A percentile compares a stretch with the other conserved stretches of the same genome.
phyloP scores from a whole-genome alignment of 2,329 filamentous ascomycete species.

The Esteya vermicola region DNA sequence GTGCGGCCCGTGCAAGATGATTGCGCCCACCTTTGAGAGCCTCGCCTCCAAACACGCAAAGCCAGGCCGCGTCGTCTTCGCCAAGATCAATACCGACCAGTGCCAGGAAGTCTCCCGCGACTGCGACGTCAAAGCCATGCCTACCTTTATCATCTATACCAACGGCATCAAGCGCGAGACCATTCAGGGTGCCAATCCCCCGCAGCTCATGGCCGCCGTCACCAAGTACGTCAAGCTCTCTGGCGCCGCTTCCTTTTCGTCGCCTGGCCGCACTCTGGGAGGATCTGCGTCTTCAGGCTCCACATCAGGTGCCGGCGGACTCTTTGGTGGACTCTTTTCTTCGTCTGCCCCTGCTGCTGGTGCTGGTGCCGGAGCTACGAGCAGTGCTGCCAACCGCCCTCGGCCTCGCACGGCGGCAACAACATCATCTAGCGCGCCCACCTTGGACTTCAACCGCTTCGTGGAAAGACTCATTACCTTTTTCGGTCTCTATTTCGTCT shows the following conservation, averaged over 20 bases:
- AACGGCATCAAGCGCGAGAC: constrained; percentile 58
- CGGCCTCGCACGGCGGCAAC: too few species aligned
- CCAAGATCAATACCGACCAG: constrained; percentile 80
- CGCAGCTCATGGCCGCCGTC: constrained; percentile 61
- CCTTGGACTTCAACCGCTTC: constrained; percentile 25
- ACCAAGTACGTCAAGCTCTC: constrained; percentile 50
- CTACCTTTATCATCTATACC: constrained; percentile 87
- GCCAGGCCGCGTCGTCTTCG: constrained; percentile 72
- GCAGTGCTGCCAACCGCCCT: too few species aligned
- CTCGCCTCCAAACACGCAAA: constrained; percentile 68
- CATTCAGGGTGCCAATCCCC: constrained; percentile 67
- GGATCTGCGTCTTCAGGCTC: too few species aligned
- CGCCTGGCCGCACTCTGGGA: constrained; percentile 45
- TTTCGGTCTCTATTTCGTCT: constrained; percentile 46
- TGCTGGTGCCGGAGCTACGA: too few species aligned
- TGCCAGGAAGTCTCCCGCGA: constrained; percentile 63
- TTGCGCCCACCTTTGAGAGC: constrained; percentile 77
- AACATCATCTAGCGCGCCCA: too few species aligned
- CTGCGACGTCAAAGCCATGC: constrained; percentile 76
- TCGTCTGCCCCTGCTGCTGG: too few species aligned
- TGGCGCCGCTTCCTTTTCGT: constrained; percentile 32
- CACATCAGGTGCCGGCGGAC: too few species aligned
- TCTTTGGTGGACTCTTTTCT: too few species aligned
- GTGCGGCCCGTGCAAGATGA: constrained; percentile 88
- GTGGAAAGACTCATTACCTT: constrained; percentile 38